Conservation (phyloP, 2,329 filamentous ascomycete species). For the Fusarium subtropicale region DNA sequence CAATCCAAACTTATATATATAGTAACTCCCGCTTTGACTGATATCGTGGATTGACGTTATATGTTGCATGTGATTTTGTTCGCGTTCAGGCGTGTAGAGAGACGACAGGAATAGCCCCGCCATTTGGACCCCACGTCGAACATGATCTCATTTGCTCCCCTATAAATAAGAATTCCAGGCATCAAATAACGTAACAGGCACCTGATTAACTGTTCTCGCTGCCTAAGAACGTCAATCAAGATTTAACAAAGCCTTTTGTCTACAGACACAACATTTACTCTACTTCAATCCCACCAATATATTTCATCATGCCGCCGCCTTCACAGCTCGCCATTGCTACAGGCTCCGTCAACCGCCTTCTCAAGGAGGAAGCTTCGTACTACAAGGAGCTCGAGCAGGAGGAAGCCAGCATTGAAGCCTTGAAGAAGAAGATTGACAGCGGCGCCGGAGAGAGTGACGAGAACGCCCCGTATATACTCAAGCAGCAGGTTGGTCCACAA, state of each 20-base stretch:
- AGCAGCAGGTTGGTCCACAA: conserved; percentile 78
- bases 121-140: conserved; percentile 43
- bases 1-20: conserved; percentile 1
- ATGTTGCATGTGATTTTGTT: not conserved
- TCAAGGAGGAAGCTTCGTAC: conserved; percentile 93
- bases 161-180: conserved; percentile 16
- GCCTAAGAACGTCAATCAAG: not conserved
- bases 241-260: not conserved
- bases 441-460: conserved; percentile 64
- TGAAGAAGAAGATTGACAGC: conserved; percentile 70
- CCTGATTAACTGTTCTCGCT: conserved; percentile 13
- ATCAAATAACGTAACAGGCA: conserved; percentile 41
- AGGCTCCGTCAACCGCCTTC: conserved; percentile 80
- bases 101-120: conserved; percentile 38
- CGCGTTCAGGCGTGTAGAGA: conserved; percentile 17
- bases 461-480: conserved; percentile 82
- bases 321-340: conserved; percentile 83
- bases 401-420: conserved; percentile 74
- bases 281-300: not conserved
- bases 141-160: conserved; percentile 48
- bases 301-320: conserved; percentile 75
- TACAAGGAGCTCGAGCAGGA: conserved; percentile 86
- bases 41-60: not conserved
- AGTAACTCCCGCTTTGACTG: not conserved
- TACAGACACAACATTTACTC: not conserved